Evolutionary conservation across 73 alveolate species (phyloP).

Genomic region (Stentor roeselii): DNA sequence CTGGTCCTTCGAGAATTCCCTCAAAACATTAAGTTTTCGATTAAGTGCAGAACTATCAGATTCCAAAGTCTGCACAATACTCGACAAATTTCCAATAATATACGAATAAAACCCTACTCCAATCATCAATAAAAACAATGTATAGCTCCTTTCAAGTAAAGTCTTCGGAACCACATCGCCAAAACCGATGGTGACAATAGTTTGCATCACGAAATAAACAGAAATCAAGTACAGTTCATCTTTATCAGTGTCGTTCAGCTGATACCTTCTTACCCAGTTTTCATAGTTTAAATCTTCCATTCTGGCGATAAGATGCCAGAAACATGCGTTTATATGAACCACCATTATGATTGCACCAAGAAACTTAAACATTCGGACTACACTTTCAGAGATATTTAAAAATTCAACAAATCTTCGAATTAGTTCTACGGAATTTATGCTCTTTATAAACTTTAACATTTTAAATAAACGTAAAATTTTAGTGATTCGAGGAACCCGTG

Average conservation of each 20-base stretch:
- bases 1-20: slow-evolving; percentile 26
- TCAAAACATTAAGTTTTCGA: background rate
- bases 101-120: slow-evolving; percentile 61
- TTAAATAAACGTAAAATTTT: background rate
- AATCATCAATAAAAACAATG: background rate
- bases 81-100: slow-evolving; percentile 58
- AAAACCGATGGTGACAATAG: slow-evolving; percentile 10
- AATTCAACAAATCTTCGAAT: background rate
- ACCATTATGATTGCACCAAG: background rate
- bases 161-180: slow-evolving; percentile 14
- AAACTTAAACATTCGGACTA: background rate
- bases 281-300: background rate
- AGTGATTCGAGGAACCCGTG: background rate
- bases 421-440: background rate
- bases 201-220: background rate
- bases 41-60: background rate
- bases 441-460: background rate
- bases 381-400: background rate
- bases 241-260: background rate
- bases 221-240: background rate
- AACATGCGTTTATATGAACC: background rate
- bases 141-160: background rate
- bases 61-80: slow-evolving; percentile 34
- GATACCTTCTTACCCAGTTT: background rate
- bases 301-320: background rate